phyloP scores from a whole-genome alignment of 495 filamentous ascomycete genomes.

The Penicillium longicatenatum region DNA sequence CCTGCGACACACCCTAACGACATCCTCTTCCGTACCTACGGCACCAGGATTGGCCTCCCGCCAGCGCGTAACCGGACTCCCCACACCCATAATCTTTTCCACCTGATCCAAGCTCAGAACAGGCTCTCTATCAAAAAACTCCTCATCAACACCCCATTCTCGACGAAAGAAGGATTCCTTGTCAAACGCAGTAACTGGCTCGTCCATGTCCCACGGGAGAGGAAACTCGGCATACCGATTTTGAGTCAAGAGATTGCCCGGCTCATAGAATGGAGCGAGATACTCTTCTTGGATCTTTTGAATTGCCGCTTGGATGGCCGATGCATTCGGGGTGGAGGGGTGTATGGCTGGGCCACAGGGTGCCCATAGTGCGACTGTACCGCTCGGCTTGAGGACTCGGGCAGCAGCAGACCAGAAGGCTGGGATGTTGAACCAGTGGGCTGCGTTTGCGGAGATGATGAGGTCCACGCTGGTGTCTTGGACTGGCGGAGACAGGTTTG shows the following conservation, averaged over 20 bases:
- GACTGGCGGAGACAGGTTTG: conserved; percentile 9
- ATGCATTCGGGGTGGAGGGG: conserved; percentile 33
- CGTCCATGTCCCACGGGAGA: conserved; percentile 49
- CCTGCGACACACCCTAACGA: conserved; percentile 15
- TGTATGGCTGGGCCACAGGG: conserved; percentile 21
- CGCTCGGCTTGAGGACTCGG: conserved; percentile 50
- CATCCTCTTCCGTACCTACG: conserved; percentile 27
- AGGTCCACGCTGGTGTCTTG: conserved; percentile 47
- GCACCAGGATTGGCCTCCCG: conserved; percentile 43
- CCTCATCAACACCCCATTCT: conserved; percentile 36
- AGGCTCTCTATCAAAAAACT: conserved; percentile 25
- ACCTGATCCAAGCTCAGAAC: conserved; percentile 20
- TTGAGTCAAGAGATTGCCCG: conserved; percentile 37
- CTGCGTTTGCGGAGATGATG: conserved; percentile 50
- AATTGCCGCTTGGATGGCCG: conserved; percentile 29
- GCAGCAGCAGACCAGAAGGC: conserved; percentile 54
- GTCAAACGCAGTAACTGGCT: conserved; percentile 40
- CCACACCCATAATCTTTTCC: conserved; percentile 37
- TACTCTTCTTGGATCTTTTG: conserved; percentile 28
- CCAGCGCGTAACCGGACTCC: conserved; percentile 50
- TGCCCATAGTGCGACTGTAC: conserved; percentile 58
- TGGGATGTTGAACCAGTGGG: conserved; percentile 63
- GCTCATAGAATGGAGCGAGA: conserved; percentile 33
- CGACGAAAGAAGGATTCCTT: conserved; percentile 36
- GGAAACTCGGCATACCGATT: conserved; percentile 41